Conservation (phyloP, 2,329 filamentous ascomycete species). For the Colletotrichum tamarilloi region DNA sequence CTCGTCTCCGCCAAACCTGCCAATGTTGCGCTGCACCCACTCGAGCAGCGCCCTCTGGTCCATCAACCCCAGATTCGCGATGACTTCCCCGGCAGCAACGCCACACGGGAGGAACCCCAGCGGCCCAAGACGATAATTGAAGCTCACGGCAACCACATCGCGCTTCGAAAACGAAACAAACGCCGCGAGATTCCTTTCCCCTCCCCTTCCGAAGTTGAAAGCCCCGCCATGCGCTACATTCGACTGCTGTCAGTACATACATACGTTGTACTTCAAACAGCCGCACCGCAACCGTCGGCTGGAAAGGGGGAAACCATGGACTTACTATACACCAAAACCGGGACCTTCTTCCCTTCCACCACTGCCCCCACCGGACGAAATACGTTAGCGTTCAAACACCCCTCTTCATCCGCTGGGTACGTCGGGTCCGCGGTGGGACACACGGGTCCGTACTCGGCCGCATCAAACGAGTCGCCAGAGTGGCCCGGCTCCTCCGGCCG, state of each 20-base stretch:
- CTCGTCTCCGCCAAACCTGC: conserved; percentile 68
- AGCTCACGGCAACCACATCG: conserved; percentile 67
- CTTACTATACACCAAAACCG: conserved; percentile 63
- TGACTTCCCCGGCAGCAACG: conserved; percentile 62
- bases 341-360: conserved; percentile 39
- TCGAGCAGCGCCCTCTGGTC: conserved; percentile 69
- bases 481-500: conserved; percentile 49
- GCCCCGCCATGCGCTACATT: conserved; percentile 68
- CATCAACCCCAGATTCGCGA: conserved; percentile 72
- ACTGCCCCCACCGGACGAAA: conserved; percentile 52
- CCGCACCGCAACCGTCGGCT: not conserved
- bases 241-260: no score
- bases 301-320: no score
- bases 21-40: conserved; percentile 72
- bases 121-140: conserved; percentile 73
- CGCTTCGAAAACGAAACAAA: conserved; percentile 67
- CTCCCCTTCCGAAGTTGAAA: conserved; percentile 66
- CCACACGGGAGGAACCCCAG: conserved; percentile 76
- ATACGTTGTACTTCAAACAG: no score
- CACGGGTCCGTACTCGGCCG: conserved; percentile 49
- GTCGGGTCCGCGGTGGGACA: conserved; percentile 48
- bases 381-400: conserved; percentile 65
- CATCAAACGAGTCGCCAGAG: conserved; percentile 42
- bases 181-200: conserved; percentile 69
- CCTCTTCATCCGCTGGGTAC: conserved; percentile 53